Evolutionary conservation across 495 filamentous ascomycete genomes (phyloP).

Genomic region (Sphaerosporella brunnea): DNA sequence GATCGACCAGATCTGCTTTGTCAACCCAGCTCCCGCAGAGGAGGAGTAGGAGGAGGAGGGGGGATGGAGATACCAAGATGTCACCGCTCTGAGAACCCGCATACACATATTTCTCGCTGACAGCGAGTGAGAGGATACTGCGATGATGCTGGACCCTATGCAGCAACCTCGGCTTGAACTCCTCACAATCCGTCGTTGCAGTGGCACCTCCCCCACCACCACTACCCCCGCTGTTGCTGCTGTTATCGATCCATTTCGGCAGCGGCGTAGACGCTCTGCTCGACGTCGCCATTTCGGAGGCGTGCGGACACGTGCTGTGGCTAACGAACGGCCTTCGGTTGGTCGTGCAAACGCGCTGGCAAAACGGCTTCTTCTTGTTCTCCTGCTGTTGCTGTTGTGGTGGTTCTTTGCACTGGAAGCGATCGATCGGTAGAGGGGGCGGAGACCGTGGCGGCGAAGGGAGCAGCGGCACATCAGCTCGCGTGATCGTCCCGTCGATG

Average conservation of each 20-base stretch:
- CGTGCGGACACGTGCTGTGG: conserved; percentile 2
- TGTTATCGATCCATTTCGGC: neutral
- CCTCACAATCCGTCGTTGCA: neutral
- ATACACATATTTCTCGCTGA: conserved; percentile 49
- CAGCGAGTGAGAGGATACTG: conserved; percentile 54
- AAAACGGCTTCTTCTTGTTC: neutral
- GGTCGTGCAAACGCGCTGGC: conserved; percentile 5
- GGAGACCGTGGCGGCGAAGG: neutral
- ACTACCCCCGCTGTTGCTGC: neutral
- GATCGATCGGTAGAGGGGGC: neutral
- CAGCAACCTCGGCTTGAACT: conserved; percentile 34
- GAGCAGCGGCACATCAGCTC: too few species aligned
- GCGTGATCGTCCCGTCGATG: too few species aligned
- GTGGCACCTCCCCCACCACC: neutral
- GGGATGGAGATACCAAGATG: conserved; percentile 43
- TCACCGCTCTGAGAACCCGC: conserved; percentile 84
- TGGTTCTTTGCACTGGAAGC: neutral
- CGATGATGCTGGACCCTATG: conserved; percentile 54
- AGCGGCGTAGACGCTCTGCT: neutral
- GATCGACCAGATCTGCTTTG: conserved; percentile 54
- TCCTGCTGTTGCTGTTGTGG: neutral
- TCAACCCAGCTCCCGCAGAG: neutral
- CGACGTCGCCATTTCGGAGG: neutral
- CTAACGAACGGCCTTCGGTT: neutral
- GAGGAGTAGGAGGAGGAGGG: conserved; percentile 6